These are phyloP conservation scores for Globisporangium middletonii DNA, from an alignment of 352 stramenopile genomes.

Conservation along the genomic window DNA sequence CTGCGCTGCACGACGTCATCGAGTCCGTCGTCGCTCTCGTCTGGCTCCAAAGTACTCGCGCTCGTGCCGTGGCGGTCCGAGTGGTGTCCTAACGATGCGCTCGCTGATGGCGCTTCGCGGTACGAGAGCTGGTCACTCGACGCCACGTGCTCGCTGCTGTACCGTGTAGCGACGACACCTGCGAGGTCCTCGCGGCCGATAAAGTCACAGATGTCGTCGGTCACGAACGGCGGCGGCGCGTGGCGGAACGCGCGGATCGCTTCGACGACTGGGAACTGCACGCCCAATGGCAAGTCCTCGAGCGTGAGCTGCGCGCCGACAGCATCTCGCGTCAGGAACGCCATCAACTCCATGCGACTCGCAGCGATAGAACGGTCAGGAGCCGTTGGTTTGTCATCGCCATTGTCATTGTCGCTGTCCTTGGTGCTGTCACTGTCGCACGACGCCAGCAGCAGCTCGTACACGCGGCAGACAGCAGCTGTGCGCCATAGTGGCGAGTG, in stretches of 20 bases:
- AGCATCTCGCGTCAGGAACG: slow-evolving; percentile 39
- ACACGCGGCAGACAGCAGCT: slow-evolving; percentile 32
- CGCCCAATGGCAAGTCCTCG: slow-evolving; percentile 46
- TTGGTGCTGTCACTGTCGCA: not conserved
- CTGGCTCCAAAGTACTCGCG: not conserved
- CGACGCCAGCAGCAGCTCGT: slow-evolving; percentile 24
- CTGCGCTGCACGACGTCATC: slow-evolving; percentile 45
- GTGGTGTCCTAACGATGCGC: not conserved
- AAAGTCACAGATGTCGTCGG: slow-evolving; percentile 43
- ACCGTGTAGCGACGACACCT: slow-evolving; percentile 8
- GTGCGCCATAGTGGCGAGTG: slow-evolving; percentile 23
- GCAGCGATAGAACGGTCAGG: not conserved
- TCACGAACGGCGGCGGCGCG: slow-evolving; percentile 49
- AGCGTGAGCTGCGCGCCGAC: slow-evolving; percentile 33
- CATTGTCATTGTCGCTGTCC: too few relatives aligned
- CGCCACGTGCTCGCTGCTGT: not conserved
- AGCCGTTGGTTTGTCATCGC: slow-evolving; percentile 1
- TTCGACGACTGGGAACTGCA: slow-evolving; percentile 55
- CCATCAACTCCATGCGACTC: slow-evolving; percentile 29
- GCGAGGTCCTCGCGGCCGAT: slow-evolving; percentile 60
- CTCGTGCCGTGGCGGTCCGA: not conserved
- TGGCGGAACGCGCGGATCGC: slow-evolving; percentile 53
- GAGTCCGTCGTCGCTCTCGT: slow-evolving; percentile 41
- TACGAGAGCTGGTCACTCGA: not conserved
- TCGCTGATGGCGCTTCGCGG: not conserved